Evolutionary conservation across 2,329 filamentous ascomycete species (phyloP), one percentile per base, ranked within the genome.

Genomic region (Dothideomycetes sp.): DNA sequence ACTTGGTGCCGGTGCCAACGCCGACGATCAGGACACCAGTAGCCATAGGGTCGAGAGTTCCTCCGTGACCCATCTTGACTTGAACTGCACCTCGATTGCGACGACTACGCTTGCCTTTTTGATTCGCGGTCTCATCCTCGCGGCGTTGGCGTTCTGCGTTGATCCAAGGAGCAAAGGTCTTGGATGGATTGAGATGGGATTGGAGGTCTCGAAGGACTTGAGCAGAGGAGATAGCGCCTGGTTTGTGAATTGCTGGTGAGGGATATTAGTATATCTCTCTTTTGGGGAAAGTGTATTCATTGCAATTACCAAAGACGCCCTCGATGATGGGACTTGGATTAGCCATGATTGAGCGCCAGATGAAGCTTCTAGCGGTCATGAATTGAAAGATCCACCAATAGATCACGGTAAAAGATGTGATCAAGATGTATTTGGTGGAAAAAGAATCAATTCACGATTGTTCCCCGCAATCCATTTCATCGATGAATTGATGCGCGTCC

Each of bases 51-150:
- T 98, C 91, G 14, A 98, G 73, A 2, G 91, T 98, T 32, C 91
- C 91, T 45, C 91, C 91, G 64, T 98, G 91, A 24, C 91, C 91
- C 54, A 96, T 84, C 68, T 96, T 98, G 50, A 96, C 81, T 46
- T 84, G 76, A 4, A 80, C 58, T 1, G 72, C 67, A 50, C 72
- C 72, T 58, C 76, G 46, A 71, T 69, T 34, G 63, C 64, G 47
- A 65, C 65, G 45, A 77, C 72, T 48, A 35, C 63, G 61, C 44
- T 79, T 73, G 49, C 72, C 69, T 49, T 72, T 71, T 56, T 81
- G 75, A 42, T 68, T 66, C 42, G 72, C 67, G 43, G 64, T 65
- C 57, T 84, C 79, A 48, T 66, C 62, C 12, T 68, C 60, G 42
- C 75, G 73, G 35, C 66, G 68, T 1, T 62, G 62, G 40, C 68